Conservation (phyloP, 331 rosid species). For the Quercus tomentella region DNA sequence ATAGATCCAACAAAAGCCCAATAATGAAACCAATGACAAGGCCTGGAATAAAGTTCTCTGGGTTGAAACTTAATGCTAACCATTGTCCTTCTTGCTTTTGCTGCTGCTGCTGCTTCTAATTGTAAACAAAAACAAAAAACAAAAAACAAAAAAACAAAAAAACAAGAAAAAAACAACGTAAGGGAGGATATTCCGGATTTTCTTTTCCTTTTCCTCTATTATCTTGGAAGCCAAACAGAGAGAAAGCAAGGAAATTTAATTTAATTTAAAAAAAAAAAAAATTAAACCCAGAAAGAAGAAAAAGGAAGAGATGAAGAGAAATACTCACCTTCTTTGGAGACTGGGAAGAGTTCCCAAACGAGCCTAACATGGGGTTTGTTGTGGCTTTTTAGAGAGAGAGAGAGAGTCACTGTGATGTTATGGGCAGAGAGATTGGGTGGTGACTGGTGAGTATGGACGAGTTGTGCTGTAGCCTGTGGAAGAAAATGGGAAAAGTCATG, state of each 20-base stretch:
- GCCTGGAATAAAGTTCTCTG: constrained; percentile 90
- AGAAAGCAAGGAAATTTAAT: too few relatives aligned
- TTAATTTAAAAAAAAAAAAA: too few relatives aligned
- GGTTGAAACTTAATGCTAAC: constrained; percentile 66
- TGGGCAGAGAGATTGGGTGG: too few relatives aligned
- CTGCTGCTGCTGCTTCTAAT: constrained; percentile 43
- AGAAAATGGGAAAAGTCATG: too few relatives aligned
- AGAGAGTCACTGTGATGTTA: neutral
- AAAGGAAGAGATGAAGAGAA: neutral
- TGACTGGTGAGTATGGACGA: too few relatives aligned
- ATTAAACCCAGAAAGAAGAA: neutral
- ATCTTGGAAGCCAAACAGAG: neutral
- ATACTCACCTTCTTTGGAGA: constrained; percentile 20
- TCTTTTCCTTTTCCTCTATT: neutral
- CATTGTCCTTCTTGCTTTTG: constrained; percentile 57
- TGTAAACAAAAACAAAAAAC: neutral
- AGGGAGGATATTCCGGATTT: neutral
- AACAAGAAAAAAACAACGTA: neutral
- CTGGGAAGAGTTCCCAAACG: constrained; percentile 14
- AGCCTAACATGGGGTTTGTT: constrained; percentile 15
- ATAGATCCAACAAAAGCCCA: constrained; percentile 69
- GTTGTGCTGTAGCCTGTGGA: too few relatives aligned
- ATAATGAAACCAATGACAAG: constrained; percentile 81
- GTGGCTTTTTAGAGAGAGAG: neutral
- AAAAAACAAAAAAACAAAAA: neutral